Conservation (phyloP, 2,329 filamentous ascomycete species). For the Cordyceps sp. region DNA sequence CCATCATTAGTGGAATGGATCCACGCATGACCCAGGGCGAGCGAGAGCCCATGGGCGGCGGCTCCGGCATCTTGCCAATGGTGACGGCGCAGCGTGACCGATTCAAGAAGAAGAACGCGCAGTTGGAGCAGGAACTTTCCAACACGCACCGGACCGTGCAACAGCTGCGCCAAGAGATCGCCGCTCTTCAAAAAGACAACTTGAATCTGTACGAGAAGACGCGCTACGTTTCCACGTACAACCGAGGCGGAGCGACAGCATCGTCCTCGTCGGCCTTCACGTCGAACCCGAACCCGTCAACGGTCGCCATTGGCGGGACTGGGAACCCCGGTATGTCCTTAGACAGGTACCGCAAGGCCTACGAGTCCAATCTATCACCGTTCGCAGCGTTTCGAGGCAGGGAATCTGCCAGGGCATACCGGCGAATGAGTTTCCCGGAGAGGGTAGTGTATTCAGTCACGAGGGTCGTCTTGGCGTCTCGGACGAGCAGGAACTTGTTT, state of each 20-base stretch:
- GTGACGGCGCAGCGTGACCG: conserved; percentile 93
- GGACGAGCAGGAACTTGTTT: conserved; percentile 85
- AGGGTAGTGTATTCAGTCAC: conserved; percentile 81
- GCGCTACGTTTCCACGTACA: conserved; percentile 88
- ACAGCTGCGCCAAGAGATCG: conserved; percentile 75
- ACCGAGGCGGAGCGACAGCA: conserved; percentile 44
- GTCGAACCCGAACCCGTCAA: conserved; percentile 59
- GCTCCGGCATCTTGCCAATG: conserved; percentile 89
- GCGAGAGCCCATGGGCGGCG: conserved; percentile 52
- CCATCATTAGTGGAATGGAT: conserved; percentile 95
- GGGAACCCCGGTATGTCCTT: conserved; percentile 46
- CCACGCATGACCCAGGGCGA: conserved; percentile 33
- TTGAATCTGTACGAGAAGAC: conserved; percentile 95
- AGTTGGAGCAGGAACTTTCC: conserved; percentile 80
- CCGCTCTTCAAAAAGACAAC: conserved; percentile 89
- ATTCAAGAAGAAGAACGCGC: conserved; percentile 88
- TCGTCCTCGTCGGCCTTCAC: conserved; percentile 53
- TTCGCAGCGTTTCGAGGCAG: conserved; percentile 93
- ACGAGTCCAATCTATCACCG: conserved; percentile 88
- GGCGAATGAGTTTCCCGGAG: conserved; percentile 84
- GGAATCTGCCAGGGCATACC: conserved; percentile 79
- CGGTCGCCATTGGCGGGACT: conserved; percentile 42
- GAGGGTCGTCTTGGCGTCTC: conserved; percentile 74
- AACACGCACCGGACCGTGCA: conserved; percentile 71
- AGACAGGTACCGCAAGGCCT: conserved; percentile 78